These are phyloP conservation scores for Hibiscus syriacus DNA, from an alignment of 345 rosid species.

Conservation along the genomic window DNA sequence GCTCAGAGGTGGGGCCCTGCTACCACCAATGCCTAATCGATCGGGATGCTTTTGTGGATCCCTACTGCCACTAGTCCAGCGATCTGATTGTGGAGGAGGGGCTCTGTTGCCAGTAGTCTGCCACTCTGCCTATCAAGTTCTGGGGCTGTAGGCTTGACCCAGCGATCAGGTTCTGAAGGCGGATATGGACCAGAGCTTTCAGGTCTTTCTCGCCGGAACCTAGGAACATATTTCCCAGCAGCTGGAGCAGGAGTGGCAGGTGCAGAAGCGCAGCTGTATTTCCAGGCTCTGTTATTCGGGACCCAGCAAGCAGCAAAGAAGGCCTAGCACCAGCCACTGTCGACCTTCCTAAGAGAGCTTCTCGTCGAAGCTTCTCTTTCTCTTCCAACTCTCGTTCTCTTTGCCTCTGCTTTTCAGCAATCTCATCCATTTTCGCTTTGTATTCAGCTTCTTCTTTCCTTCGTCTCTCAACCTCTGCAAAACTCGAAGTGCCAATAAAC, in stretches of 20 bases:
- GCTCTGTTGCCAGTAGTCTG: slow-evolving; percentile 22
- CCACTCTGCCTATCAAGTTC: slow-evolving; percentile 31
- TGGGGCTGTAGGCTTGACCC: slow-evolving; percentile 35
- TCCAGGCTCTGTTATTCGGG: slow-evolving; percentile 19
- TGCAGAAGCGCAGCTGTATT: slow-evolving; percentile 28
- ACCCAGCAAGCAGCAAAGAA: slow-evolving; percentile 29
- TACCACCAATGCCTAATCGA: background rate
- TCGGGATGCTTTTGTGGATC: background rate
- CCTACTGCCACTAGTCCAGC: slow-evolving; percentile 32
- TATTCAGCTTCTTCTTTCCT: slow-evolving; percentile 71
- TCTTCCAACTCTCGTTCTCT: slow-evolving; percentile 76
- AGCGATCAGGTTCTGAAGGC: slow-evolving; percentile 44
- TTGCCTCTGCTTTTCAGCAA: no score
- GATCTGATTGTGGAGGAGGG: slow-evolving; percentile 37
- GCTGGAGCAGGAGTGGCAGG: slow-evolving; percentile 21
- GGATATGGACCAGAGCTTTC: slow-evolving; percentile 28
- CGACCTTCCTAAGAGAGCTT: slow-evolving; percentile 40
- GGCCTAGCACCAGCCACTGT: slow-evolving; percentile 41
- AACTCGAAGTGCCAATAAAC: background rate
- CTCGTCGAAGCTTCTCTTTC: slow-evolving; percentile 53
- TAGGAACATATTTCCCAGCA: slow-evolving; percentile 66
- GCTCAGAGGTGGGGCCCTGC: background rate
- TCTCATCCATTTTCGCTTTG: slow-evolving; percentile 79
- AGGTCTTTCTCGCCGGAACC: slow-evolving; percentile 27
- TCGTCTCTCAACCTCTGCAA: slow-evolving; percentile 75